Conservation (phyloP, 768 basidiomycete genomes). For the Cyathus striatus region DNA sequence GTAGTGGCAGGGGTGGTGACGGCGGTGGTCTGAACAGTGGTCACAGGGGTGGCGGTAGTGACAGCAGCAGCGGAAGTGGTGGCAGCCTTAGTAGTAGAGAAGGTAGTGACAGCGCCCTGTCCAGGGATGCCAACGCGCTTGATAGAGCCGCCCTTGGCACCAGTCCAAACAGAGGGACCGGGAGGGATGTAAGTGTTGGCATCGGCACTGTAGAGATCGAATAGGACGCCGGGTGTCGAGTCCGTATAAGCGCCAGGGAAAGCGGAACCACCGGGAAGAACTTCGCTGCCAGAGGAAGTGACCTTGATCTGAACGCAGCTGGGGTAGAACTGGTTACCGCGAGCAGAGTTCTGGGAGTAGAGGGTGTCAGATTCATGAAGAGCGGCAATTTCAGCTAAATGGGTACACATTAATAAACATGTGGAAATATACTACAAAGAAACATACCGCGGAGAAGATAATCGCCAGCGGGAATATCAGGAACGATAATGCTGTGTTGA, state of each 20-base stretch:
- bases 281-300: conserved; percentile 19
- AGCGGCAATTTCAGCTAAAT: conserved; percentile 26
- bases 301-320: conserved; percentile 42
- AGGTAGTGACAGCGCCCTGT: conserved; percentile 1
- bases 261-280: conserved; percentile 19
- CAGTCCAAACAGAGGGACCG: conserved; percentile 25
- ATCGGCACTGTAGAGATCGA: conserved; percentile 21
- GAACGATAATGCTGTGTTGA: conserved; percentile 26
- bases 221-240: conserved; percentile 25
- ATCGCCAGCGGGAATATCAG: conserved; percentile 26
- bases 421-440: too few relatives aligned
- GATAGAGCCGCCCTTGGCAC: conserved; percentile 19
- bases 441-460: conserved; percentile 26
- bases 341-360: conserved; percentile 21
- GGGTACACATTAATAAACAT: conserved; percentile 31
- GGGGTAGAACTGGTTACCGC: conserved; percentile 46
- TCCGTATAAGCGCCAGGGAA: conserved; percentile 26
- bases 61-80: neutral
- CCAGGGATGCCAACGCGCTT: conserved; percentile 12
- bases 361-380: conserved; percentile 26
- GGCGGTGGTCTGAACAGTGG: neutral
- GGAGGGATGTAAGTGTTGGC: conserved; percentile 21
- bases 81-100: conserved; percentile 1
- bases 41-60: neutral
- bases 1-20: neutral